phyloP scores from a whole-genome alignment of 1,284 basidiomycete species.

The Trametes versicolor region DNA sequence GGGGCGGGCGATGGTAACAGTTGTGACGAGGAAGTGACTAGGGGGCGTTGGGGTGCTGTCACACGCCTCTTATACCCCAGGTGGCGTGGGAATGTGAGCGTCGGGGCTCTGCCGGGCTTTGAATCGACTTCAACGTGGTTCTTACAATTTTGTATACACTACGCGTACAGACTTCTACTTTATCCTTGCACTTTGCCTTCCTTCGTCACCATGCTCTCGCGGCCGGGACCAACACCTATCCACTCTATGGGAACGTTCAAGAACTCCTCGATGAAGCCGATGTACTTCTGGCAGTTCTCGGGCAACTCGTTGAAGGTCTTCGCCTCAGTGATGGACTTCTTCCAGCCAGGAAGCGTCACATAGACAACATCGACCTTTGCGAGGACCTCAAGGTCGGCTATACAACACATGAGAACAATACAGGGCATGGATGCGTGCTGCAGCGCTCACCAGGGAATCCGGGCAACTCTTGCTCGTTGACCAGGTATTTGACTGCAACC shows the following conservation, averaged over 20 bases:
- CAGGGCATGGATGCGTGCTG: constrained; percentile 19
- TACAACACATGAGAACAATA: neutral
- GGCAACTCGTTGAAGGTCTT: constrained; percentile 85
- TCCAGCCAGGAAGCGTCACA: constrained; percentile 93
- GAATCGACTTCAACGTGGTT: constrained; percentile 5
- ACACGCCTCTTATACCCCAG: constrained; percentile 44
- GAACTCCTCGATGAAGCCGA: constrained; percentile 89
- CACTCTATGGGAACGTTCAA: constrained; percentile 87
- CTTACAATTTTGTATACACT: constrained; percentile 20
- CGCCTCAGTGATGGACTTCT: constrained; percentile 77
- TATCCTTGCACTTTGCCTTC: constrained; percentile 32
- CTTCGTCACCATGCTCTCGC: constrained; percentile 80
- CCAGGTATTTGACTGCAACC: constrained; percentile 84
- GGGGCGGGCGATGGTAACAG: constrained; percentile 38
- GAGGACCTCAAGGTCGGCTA: constrained; percentile 88
- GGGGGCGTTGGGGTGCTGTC: constrained; percentile 41
- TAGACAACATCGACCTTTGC: constrained; percentile 90
- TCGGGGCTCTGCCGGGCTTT: constrained; percentile 18
- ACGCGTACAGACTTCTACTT: constrained; percentile 22
- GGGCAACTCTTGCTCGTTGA: constrained; percentile 81
- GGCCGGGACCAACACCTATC: constrained; percentile 90
- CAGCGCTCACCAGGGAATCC: constrained; percentile 86
- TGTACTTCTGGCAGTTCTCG: constrained; percentile 87
- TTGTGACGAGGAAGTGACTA: constrained; percentile 58
- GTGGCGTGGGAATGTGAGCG: constrained; percentile 40